Base-by-base conservation (phyloP, 495 filamentous ascomycete species). In the Xylaria cubensis region DNA sequence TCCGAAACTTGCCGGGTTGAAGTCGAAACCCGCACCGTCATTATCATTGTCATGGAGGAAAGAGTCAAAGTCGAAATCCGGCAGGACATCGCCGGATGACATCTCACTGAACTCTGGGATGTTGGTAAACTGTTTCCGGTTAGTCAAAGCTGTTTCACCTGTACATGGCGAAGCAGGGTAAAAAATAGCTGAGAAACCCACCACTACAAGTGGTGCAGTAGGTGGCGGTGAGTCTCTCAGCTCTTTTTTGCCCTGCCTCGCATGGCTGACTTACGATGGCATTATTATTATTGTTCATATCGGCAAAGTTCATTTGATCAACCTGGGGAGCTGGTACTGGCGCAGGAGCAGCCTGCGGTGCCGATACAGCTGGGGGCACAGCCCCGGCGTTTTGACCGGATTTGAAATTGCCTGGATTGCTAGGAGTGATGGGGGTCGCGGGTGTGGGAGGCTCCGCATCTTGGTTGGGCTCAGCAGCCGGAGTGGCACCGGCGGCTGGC, bases 51-150 rank as follows among this genome's bases (percentile, higher is more conserved):
- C 84, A 39, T 88, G 84, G n/a, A 98, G 84, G 88, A 98, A 98
- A 0, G 93, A 94, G 81, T 98, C 95, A 80, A 98, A 98, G 80
- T 98, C 95, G 74, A 98, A 98, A 75, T 93, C 92, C 77, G 94
- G 91, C 62, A 98, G 84, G n/a, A 97, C 91, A 72, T 72, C 62
- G 19, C 79, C 95, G 88, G 58, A 83, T 83, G 39, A 86, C 88
- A 67, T 88, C 86, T 75, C 92, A 80, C 6, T 86, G 77, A 93
- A 93, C 67, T 91, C 90, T 77, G 92, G 85, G 55, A 70, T 29
- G 34, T 4, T 64, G 61, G 46, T 59, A 39, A 85, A 84, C 70
- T 72, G 29, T 41, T 50, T 10, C 19, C 50, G 51, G 34, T 66
- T 67, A 66, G 63, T 41, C 12, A 19, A 64, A 46, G 34, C 24